These are phyloP conservation scores for Abrus pulchellus DNA, from an alignment of 306 rosid genomes.

Conservation along the genomic window DNA sequence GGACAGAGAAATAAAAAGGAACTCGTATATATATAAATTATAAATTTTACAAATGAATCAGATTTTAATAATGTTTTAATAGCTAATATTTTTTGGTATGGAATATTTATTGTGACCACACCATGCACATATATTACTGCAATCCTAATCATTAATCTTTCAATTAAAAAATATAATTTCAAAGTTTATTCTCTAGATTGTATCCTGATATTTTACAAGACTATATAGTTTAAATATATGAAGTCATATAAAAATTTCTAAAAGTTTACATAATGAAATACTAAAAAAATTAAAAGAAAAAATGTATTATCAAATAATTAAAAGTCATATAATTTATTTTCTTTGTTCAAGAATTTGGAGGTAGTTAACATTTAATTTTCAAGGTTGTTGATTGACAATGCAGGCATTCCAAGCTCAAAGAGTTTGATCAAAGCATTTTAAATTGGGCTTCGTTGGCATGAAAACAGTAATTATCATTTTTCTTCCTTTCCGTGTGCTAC, in stretches of 20 bases:
- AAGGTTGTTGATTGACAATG: constrained; percentile 6
- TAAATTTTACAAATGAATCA: neutral
- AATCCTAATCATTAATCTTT: too few relatives aligned
- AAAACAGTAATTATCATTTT: neutral
- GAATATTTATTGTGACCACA: too few relatives aligned
- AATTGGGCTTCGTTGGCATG: neutral
- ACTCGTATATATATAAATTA: neutral
- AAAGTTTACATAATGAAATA: too few relatives aligned
- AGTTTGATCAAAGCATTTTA: neutral
- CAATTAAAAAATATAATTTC: too few relatives aligned
- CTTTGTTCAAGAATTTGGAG: neutral
- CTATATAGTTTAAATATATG: neutral
- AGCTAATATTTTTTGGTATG: too few relatives aligned
- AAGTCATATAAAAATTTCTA: neutral
- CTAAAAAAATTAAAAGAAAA: too few relatives aligned
- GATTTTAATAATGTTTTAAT: neutral
- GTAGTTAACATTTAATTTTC: neutral
- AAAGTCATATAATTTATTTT: too few relatives aligned
- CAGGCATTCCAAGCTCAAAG: neutral
- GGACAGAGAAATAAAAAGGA: neutral
- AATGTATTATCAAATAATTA: too few relatives aligned
- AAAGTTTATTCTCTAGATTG: neutral
- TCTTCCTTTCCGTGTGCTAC: neutral
- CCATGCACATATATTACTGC: neutral
- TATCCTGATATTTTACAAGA: neutral